These are phyloP conservation scores for Fistulinella prunicolor DNA, from an alignment of 768 basidiomycete species.

Conservation along the genomic window DNA sequence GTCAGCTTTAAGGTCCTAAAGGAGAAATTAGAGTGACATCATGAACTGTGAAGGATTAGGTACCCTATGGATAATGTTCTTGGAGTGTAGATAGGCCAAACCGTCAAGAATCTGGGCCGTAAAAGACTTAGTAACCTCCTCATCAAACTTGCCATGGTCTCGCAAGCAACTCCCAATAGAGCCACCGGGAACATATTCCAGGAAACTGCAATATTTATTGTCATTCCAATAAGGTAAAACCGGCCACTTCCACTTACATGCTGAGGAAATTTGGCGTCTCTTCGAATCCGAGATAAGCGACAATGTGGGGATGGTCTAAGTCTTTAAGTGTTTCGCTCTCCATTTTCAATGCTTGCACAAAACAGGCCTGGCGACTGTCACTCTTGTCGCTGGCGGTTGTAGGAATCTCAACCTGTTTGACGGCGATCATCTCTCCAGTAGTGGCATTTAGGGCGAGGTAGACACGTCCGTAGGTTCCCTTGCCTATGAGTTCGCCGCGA, in stretches of 20 bases:
- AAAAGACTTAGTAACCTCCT: constrained; percentile 90
- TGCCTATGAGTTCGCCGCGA: constrained; percentile 94
- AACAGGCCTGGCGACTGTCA: constrained; percentile 77
- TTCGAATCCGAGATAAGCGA: constrained; percentile 95
- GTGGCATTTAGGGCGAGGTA: constrained; percentile 95
- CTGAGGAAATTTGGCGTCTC: constrained; percentile 84
- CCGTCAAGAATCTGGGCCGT: constrained; percentile 89
- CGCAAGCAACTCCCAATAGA: constrained; percentile 88
- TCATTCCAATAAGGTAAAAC: neutral
- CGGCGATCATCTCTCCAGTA: constrained; percentile 98
- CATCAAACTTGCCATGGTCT: constrained; percentile 90
- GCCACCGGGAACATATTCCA: constrained; percentile 98
- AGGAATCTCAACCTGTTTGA: constrained; percentile 98
- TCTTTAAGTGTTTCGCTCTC: constrained; percentile 97
- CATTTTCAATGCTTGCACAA: constrained; percentile 89
- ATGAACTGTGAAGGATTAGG: constrained; percentile 15
- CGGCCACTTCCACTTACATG: constrained; percentile 78
- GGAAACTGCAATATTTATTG: constrained; percentile 58
- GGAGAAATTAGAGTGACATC: constrained; percentile 7
- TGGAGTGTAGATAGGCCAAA: constrained; percentile 88
- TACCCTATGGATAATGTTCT: constrained; percentile 90
- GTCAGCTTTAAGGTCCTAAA: constrained; percentile 93
- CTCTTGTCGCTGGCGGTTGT: constrained; percentile 88
- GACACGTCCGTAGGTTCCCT: constrained; percentile 94
- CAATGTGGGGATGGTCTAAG: constrained; percentile 95